Conservation (phyloP, 352 stramenopile species). For the Pythium rhizo-oryzae region DNA sequence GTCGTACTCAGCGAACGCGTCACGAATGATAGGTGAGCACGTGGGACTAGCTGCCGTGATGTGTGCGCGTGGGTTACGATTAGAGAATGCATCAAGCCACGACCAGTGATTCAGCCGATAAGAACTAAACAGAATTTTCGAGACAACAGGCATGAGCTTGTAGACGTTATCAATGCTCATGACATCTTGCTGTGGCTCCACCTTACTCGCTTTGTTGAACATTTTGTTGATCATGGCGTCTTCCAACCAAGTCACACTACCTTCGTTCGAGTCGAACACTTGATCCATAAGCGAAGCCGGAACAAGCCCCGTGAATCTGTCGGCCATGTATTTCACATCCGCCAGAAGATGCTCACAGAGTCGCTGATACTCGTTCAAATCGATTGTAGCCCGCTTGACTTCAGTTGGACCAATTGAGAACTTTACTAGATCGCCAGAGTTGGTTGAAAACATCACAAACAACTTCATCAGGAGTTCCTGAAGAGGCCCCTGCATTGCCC, state of each 20-base stretch:
- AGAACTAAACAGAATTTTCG: neutral
- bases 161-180: neutral
- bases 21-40: neutral
- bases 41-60: neutral
- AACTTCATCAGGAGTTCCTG: too few species aligned
- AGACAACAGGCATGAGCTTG: neutral
- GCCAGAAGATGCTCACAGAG: neutral
- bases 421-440: neutral
- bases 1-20: neutral
- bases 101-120: too few species aligned
- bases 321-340: neutral
- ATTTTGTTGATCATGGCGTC: neutral
- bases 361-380: neutral
- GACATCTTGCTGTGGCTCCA: neutral
- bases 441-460: neutral
- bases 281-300: neutral
- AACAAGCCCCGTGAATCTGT: slow-evolving; percentile 1
- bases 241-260: neutral
- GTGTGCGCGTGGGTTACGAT: too few species aligned
- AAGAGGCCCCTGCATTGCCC: too few species aligned
- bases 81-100: too few species aligned
- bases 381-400: neutral
- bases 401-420: neutral
- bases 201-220: neutral
- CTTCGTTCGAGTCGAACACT: neutral